Conservation (phyloP, 768 basidiomycete species). For the Amanita polypyramis region DNA sequence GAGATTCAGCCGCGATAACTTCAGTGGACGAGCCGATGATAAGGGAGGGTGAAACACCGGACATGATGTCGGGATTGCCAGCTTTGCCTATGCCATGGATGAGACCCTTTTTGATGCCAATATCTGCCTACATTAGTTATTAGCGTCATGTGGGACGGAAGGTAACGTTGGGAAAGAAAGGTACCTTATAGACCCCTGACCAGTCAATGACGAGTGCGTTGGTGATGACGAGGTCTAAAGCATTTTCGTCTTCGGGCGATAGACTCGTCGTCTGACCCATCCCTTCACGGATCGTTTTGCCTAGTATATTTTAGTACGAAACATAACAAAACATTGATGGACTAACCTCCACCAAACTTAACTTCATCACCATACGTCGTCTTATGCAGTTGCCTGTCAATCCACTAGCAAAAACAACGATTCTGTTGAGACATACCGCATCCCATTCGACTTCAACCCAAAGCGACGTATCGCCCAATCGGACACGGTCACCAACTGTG, state of each 20-base stretch:
- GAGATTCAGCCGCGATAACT: slow-evolving; percentile 90
- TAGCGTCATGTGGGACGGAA: neutral
- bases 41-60: slow-evolving; percentile 58
- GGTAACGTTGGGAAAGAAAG: neutral
- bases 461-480: slow-evolving; percentile 80
- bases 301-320: slow-evolving; percentile 23
- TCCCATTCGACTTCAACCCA: slow-evolving; percentile 94
- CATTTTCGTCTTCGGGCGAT: slow-evolving; percentile 46
- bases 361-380: slow-evolving; percentile 92
- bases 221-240: slow-evolving; percentile 88
- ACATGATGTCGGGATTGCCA: slow-evolving; percentile 93
- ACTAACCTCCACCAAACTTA: slow-evolving; percentile 89
- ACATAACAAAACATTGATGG: neutral
- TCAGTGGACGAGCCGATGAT: slow-evolving; percentile 88
- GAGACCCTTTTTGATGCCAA: slow-evolving; percentile 76
- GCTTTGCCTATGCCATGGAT: slow-evolving; percentile 94
- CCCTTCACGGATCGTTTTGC: slow-evolving; percentile 91
- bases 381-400: slow-evolving; percentile 22
- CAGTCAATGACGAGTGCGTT: slow-evolving; percentile 93
- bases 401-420: neutral
- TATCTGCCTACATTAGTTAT: slow-evolving; percentile 60
- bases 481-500: slow-evolving; percentile 80
- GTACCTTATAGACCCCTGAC: slow-evolving; percentile 89
- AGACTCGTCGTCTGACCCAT: slow-evolving; percentile 88
- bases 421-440: slow-evolving; percentile 30